Evolutionary conservation across 345 rosid genomes (phyloP).

Genomic region (Acer negundo): DNA sequence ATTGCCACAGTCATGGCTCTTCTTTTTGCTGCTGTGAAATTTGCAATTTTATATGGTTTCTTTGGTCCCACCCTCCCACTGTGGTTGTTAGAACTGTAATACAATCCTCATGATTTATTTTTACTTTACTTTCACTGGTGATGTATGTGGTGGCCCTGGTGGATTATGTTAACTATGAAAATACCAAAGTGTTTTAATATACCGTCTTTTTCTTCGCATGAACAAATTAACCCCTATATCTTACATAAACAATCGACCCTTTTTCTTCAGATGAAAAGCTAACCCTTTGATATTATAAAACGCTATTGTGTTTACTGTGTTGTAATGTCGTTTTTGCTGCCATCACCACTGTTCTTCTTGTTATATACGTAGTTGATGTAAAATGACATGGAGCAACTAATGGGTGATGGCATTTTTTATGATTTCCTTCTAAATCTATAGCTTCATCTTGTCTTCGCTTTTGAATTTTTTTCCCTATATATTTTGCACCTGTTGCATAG

Average conservation of each 20-base stretch:
- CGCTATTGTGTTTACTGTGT: too few species aligned
- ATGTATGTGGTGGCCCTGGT: neutral
- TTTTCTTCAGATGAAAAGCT: too few species aligned
- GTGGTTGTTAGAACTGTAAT: too few species aligned
- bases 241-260: too few species aligned
- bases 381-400: neutral
- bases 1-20: neutral
- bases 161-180: conserved; percentile 1
- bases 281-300: neutral
- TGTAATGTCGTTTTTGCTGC: too few species aligned
- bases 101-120: neutral
- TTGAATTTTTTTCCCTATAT: too few species aligned
- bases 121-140: conserved; percentile 3
- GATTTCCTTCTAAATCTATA: neutral
- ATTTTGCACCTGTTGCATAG: neutral
- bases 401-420: neutral
- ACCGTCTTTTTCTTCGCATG: neutral
- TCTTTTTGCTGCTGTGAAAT: too few species aligned
- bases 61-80: too few species aligned
- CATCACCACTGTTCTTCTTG: too few species aligned
- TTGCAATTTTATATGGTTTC: too few species aligned
- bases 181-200: neutral
- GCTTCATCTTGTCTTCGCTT: neutral
- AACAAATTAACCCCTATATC: too few species aligned
- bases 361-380: neutral